These are phyloP conservation scores for Hibiscus trionum DNA, from an alignment of 345 rosid genomes.

Conservation along the genomic window DNA sequence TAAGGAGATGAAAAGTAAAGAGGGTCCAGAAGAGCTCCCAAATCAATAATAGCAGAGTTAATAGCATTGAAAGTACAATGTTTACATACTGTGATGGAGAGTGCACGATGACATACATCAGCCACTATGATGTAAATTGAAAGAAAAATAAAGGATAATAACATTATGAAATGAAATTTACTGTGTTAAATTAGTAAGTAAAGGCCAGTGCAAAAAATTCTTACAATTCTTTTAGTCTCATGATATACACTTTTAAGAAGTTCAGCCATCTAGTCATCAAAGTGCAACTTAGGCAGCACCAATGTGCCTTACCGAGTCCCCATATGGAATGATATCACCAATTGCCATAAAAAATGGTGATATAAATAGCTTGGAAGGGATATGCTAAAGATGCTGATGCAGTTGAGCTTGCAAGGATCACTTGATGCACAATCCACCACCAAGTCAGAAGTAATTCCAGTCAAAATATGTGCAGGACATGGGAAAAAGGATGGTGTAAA, in stretches of 20 bases:
- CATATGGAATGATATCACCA: not conserved
- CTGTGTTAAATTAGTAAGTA: not conserved
- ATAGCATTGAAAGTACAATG: not conserved
- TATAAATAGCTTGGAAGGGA: conserved; percentile 2
- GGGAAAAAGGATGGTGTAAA: not conserved
- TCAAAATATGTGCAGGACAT: not conserved
- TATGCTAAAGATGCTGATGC: conserved; percentile 5
- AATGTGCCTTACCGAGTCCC: not conserved
- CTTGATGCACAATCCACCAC: not conserved
- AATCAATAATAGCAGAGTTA: not conserved
- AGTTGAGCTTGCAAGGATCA: not conserved
- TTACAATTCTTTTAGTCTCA: conserved; percentile 20
- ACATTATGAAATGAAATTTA: not conserved
- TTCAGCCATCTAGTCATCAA: conserved; percentile 5
- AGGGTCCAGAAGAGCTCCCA: not conserved
- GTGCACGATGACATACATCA: not conserved
- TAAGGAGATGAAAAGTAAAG: not conserved
- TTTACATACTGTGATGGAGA: not conserved
- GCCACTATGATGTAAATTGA: not conserved
- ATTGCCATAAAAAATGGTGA: not conserved
- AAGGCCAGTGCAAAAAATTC: conserved; percentile 7
- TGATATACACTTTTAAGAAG: not conserved
- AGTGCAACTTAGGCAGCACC: conserved; percentile 6
- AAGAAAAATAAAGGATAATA: not conserved
- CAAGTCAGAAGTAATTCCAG: not conserved